Evolutionary conservation across 2,329 filamentous ascomycete genomes (phyloP), one percentile per base, ranked within the genome.

Genomic region (Lecanosticta acicola): DNA sequence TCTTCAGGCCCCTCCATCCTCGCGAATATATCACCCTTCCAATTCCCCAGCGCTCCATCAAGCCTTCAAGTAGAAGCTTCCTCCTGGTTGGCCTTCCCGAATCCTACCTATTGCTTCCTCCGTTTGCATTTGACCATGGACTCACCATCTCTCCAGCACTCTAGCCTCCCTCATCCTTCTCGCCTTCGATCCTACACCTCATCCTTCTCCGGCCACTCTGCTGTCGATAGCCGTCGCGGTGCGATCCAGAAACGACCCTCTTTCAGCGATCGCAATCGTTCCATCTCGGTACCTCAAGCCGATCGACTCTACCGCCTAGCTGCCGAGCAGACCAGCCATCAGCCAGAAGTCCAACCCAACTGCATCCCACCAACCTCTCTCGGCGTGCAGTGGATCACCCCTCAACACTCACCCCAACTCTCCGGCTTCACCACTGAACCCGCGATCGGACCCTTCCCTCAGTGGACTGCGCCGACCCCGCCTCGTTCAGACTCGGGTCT

Each of bases 401-500:
- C 61, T 19, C 57, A 62, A 40, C 57, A 56, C 20, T 66, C 62
- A 39, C 62, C 63, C 13, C 56, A 60, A 53, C 60, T 59, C 3
- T 53, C 59, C 14, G 48, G 39, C 44, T 52, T 57, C 41, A 54
- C 53, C 24, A 41, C 54, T 14, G 56, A 58, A 32, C 48, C 50
- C 8, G 45, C 54, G 9, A 46, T 60, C 37, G 59, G 63, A 39
- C 41, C 60, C 17, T 60, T 60, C 42, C 56, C 58, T 34, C 50
- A 56, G 46, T 65, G 61, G 62, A 56, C 57, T 9, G 56, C 57
- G 9, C 62, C 62, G 17, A 65, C 61, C 32, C 62, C 61, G 36
- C 62, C 62, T 32, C 54, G 55, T 41, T 65, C 62, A 26, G 62
- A 65, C 41, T 63, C 61, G 9, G 59, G 60, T 35, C 47, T 62